phyloP scores from a whole-genome alignment of 2,329 filamentous ascomycete genomes.

The Pseudocercospora cruenta region DNA sequence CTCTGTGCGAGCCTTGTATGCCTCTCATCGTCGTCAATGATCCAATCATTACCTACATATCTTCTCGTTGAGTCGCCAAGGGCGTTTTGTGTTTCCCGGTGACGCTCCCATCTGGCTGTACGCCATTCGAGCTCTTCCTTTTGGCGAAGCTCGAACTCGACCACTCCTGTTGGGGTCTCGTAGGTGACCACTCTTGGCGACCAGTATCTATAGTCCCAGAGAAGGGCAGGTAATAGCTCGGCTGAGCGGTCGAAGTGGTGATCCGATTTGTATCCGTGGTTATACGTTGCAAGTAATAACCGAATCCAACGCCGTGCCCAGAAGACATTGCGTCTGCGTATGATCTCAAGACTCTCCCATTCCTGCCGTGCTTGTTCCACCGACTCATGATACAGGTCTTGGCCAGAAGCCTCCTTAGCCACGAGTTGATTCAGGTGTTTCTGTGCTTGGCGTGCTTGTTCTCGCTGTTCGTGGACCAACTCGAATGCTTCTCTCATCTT shows the following conservation, averaged over 20 bases:
- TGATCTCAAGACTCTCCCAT: conserved; percentile 28
- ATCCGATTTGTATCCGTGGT: not conserved
- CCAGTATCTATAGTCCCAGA: conserved; percentile 33
- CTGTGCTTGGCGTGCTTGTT: not conserved
- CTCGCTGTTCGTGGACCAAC: conserved; percentile 15
- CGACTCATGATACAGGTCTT: conserved; percentile 2
- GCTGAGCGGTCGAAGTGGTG: conserved; percentile 8
- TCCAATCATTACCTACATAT: conserved; percentile 19
- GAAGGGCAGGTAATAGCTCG: conserved; percentile 30
- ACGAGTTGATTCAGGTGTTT: conserved; percentile 10
- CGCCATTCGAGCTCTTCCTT: conserved; percentile 20
- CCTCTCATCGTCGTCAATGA: not conserved
- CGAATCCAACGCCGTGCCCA: conserved; percentile 37
- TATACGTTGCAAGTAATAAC: conserved; percentile 28
- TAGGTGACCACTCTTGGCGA: conserved; percentile 31
- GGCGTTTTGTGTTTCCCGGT: not conserved
- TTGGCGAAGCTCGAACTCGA: conserved; percentile 31
- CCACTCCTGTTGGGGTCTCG: conserved; percentile 36
- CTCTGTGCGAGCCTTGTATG: not conserved
- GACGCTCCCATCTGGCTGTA: not conserved
- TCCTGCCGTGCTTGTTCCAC: conserved; percentile 22
- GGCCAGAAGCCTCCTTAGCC: not conserved
- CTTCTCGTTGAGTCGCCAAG: conserved; percentile 1
- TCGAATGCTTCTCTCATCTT: conserved; percentile 31
- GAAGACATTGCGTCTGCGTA: conserved; percentile 27